A percentile compares a stretch with the other conserved stretches of the same genome.
Conservation (phyloP, 2,329 filamentous ascomycete species). For the Sarocladium strictum region DNA sequence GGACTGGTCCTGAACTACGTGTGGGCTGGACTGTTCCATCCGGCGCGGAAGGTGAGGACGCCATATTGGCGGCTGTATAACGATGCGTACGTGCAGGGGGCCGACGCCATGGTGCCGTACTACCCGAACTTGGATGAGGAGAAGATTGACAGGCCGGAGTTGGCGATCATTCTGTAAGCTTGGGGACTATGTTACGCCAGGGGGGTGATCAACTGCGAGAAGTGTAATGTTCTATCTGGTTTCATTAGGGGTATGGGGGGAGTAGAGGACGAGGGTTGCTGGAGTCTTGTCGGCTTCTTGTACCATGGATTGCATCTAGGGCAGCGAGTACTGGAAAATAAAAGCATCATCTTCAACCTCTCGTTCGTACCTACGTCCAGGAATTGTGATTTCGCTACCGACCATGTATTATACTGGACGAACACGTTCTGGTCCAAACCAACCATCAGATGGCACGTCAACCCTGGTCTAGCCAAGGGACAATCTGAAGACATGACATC, state of each 20-base stretch:
- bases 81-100: constrained; percentile 88
- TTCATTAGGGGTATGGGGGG: neutral
- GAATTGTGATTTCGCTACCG: too few species aligned
- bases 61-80: constrained; percentile 98
- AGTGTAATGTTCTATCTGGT: constrained; percentile 1
- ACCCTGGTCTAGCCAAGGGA: too few species aligned
- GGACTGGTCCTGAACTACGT: constrained; percentile 96
- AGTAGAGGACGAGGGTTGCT: neutral
- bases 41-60: constrained; percentile 85
- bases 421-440: too few species aligned
- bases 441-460: too few species aligned
- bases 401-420: too few species aligned
- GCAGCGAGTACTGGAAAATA: neutral
- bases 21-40: constrained; percentile 96
- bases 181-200: neutral
- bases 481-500: too few species aligned
- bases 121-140: constrained; percentile 85
- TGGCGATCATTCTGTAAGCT: constrained; percentile 72
- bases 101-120: constrained; percentile 93
- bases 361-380: too few species aligned
- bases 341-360: neutral
- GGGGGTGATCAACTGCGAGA: too few species aligned
- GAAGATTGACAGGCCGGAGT: constrained; percentile 68
- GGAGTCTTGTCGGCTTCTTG: neutral
- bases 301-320: neutral